Conservation (phyloP, 164 flowering plant species). For the Pachysandra terminalis region DNA sequence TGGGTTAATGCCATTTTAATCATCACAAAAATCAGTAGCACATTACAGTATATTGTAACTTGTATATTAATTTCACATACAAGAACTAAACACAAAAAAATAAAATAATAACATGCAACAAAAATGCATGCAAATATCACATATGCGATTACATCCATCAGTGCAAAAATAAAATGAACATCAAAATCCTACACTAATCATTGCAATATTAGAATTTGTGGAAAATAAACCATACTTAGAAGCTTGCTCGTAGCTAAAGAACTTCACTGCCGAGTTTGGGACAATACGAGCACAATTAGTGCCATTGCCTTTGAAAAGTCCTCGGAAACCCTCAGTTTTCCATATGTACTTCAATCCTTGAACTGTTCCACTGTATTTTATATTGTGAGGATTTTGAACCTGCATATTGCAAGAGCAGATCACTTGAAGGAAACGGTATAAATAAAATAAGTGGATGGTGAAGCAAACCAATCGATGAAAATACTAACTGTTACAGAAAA, state of each 20-base stretch:
- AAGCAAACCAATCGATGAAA: background rate
- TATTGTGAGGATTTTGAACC: conserved; percentile 93
- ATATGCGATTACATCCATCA: background rate
- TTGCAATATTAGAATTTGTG: background rate
- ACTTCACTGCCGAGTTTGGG: conserved; percentile 96
- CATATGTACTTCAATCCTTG: conserved; percentile 94
- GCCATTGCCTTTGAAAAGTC: conserved; percentile 94
- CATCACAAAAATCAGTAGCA: no score
- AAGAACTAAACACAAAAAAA: no score
- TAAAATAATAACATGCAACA: no score
- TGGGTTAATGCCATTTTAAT: no score
- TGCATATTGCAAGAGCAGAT: conserved; percentile 22
- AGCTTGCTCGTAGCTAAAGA: conserved; percentile 96
- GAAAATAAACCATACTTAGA: conserved; percentile 50
- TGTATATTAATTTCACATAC: no score
- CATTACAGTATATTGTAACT: no score
- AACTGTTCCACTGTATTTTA: conserved; percentile 88
- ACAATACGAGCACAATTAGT: conserved; percentile 97
- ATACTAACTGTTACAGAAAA: no score
- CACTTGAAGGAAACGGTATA: background rate
- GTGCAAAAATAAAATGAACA: background rate
- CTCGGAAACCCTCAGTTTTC: conserved; percentile 87
- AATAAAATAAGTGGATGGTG: background rate
- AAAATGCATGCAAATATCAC: no score
- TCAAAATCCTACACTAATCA: background rate